A percentile compares a stretch with the other conserved stretches of the same genome.
phyloP scores from a whole-genome alignment of 2,329 filamentous ascomycete genomes.

The Lasiodiplodia citricola region DNA sequence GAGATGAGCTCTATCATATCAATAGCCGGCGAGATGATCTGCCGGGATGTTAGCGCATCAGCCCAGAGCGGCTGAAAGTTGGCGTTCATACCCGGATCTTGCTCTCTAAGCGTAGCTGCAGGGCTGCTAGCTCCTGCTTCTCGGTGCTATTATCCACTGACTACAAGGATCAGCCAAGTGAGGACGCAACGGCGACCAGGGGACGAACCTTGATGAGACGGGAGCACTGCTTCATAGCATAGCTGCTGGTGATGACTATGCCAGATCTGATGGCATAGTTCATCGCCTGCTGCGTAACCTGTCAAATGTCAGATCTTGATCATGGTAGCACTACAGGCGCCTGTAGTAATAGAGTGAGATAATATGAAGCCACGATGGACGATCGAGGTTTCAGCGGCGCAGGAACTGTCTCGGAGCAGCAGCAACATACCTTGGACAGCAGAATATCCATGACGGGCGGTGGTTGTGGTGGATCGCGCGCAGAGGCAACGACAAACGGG shows the following conservation, averaged over 20 bases:
- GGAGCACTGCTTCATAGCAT: constrained; percentile 82
- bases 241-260: constrained; percentile 81
- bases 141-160: constrained; percentile 40
- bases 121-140: constrained; percentile 70
- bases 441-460: constrained; percentile 71
- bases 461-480: background rate
- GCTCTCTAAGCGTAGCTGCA: constrained; percentile 77
- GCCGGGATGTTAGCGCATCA: background rate
- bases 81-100: constrained; percentile 74
- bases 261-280: constrained; percentile 90
- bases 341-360: background rate
- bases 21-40: constrained; percentile 88
- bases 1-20: constrained; percentile 91
- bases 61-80: constrained; percentile 8
- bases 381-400: background rate
- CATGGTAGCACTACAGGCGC: background rate
- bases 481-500: constrained; percentile 25
- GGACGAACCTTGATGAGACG: constrained; percentile 69
- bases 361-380: background rate
- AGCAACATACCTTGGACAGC: constrained; percentile 58
- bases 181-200: background rate
- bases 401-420: background rate
- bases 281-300: constrained; percentile 79
- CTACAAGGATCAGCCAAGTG: constrained; percentile 31
- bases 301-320: constrained; percentile 26